Evolutionary conservation across 345 rosid species (phyloP).

Genomic region (Salix udensis): DNA sequence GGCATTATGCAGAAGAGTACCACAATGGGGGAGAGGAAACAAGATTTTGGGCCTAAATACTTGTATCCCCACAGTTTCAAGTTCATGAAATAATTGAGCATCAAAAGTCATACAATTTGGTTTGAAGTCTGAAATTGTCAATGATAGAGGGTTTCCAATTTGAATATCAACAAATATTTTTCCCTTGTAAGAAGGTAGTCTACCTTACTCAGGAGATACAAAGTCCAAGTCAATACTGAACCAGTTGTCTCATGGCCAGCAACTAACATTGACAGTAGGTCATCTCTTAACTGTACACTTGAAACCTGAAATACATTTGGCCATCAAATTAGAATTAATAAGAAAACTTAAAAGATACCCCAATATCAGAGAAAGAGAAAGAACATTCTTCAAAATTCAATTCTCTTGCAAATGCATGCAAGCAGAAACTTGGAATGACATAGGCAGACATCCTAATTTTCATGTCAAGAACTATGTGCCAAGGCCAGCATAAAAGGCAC

Average conservation of each 20-base stretch:
- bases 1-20: neutral
- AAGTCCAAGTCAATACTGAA: constrained; percentile 91
- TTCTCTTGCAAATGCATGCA: neutral
- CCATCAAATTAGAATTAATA: constrained; percentile 4
- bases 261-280: constrained; percentile 90
- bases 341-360: neutral
- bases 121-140: neutral
- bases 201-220: constrained; percentile 97
- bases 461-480: neutral
- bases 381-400: neutral
- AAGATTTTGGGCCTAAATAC: neutral
- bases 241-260: constrained; percentile 99
- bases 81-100: neutral
- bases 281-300: constrained; percentile 78
- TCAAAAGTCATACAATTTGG: too few species aligned
- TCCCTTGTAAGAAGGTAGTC: neutral
- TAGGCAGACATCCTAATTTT: too few species aligned
- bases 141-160: neutral
- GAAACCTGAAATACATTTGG: constrained; percentile 52
- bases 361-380: neutral
- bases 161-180: neutral
- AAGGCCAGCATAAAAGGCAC: neutral
- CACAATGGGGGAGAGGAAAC: neutral
- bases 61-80: neutral
- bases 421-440: too few species aligned